These are phyloP conservation scores for Tolypocladium tropicale DNA, from an alignment of 2,329 filamentous ascomycete genomes.

Conservation along the genomic window DNA sequence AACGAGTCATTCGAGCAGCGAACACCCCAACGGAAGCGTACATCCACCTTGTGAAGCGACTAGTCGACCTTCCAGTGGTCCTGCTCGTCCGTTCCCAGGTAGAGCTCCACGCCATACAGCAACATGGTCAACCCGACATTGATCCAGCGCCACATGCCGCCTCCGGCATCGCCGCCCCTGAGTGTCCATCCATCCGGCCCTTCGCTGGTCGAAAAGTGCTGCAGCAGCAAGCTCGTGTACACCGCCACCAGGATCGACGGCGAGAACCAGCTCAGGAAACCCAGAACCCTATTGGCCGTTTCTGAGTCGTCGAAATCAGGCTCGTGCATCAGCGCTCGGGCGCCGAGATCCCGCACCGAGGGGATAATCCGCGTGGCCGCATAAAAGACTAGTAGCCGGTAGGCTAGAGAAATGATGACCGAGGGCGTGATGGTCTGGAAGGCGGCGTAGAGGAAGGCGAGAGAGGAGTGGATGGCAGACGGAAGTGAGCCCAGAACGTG, in stretches of 20 bases:
- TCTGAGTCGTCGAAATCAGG: slow-evolving; percentile 79
- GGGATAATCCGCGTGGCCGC: slow-evolving; percentile 93
- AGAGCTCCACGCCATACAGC: slow-evolving; percentile 82
- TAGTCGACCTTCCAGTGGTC: slow-evolving; percentile 97
- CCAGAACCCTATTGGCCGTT: slow-evolving; percentile 68
- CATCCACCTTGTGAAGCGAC: neutral
- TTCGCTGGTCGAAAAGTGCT: slow-evolving; percentile 79
- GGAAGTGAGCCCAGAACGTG: slow-evolving; percentile 78
- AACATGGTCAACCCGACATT: slow-evolving; percentile 85
- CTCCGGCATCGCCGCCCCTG: slow-evolving; percentile 67
- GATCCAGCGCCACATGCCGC: slow-evolving; percentile 87
- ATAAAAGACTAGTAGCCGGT: slow-evolving; percentile 91
- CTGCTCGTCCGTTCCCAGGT: slow-evolving; percentile 72
- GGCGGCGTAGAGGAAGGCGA: slow-evolving; percentile 80
- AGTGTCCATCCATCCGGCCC: slow-evolving; percentile 72
- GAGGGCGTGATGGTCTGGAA: slow-evolving; percentile 93
- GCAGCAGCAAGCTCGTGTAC: slow-evolving; percentile 89
- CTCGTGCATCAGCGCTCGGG: slow-evolving; percentile 72
- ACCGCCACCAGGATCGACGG: slow-evolving; percentile 91
- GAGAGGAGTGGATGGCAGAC: slow-evolving; percentile 69
- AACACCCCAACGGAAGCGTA: neutral
- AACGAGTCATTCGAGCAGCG: neutral
- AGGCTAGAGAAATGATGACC: slow-evolving; percentile 88
- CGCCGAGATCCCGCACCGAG: slow-evolving; percentile 78
- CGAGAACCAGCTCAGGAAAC: slow-evolving; percentile 85